Percentiles rank a stretch among this genome's conserved stretches.
These are phyloP conservation scores for Macrocybe sp. DNA, from an alignment of 1,284 basidiomycete genomes.

Conservation along the genomic window DNA sequence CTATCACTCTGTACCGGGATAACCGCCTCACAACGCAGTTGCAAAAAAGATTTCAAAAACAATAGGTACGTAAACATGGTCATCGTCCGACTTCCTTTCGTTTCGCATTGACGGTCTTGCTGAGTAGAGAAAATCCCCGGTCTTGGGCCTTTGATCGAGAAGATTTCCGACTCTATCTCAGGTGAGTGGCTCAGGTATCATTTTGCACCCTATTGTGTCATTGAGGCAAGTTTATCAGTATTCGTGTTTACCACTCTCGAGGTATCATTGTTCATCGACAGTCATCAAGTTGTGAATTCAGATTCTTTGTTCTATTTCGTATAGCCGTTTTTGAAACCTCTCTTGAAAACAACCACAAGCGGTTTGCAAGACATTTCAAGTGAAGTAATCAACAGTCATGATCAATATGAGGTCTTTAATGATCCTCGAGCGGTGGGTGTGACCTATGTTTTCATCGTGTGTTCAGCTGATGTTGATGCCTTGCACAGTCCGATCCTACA, in stretches of 20 bases:
- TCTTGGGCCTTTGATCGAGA: slow-evolving; percentile 70
- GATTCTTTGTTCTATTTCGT: slow-evolving; percentile 2
- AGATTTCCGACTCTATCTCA: slow-evolving; percentile 73
- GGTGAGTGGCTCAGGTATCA: slow-evolving; percentile 28
- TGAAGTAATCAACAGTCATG: slow-evolving; percentile 75
- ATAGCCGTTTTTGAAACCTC: slow-evolving; percentile 74
- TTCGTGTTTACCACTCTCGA: slow-evolving; percentile 81
- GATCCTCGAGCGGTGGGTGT: slow-evolving; percentile 63
- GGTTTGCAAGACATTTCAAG: slow-evolving; percentile 60
- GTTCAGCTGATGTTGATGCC: not conserved
- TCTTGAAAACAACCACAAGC: slow-evolving; percentile 61
- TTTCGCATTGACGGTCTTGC: too few relatives aligned
- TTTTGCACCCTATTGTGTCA: not conserved
- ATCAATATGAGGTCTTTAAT: slow-evolving; percentile 84
- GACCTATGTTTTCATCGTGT: not conserved
- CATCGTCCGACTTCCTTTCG: not conserved
- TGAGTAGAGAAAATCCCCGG: slow-evolving; percentile 65
- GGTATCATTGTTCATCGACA: slow-evolving; percentile 25
- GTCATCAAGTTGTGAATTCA: not conserved
- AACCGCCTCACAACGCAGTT: slow-evolving; percentile 29
- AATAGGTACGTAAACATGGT: slow-evolving; percentile 49
- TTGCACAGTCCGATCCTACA: slow-evolving; percentile 71
- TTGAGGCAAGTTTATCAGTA: slow-evolving; percentile 32
- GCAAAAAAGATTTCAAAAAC: slow-evolving; percentile 85
- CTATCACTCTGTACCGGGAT: slow-evolving; percentile 2